Evolutionary conservation across 306 rosid genomes (phyloP).

Genomic region (Inga oerstediana): DNA sequence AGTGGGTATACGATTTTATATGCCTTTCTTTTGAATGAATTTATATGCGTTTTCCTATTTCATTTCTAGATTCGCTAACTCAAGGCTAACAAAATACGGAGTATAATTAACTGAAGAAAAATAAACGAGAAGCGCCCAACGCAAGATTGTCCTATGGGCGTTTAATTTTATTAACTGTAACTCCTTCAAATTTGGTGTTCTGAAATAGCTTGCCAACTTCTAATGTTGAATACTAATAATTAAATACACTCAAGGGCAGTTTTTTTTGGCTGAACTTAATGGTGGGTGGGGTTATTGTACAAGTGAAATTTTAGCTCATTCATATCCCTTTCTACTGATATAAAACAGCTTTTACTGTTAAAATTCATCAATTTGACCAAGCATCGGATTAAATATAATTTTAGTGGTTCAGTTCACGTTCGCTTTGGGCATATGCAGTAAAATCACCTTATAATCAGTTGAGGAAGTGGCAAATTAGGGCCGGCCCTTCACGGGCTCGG

Average conservation of each 20-base stretch:
- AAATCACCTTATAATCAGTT: too few relatives aligned
- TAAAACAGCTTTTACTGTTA: too few relatives aligned
- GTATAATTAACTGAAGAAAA: background rate
- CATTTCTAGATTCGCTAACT: background rate
- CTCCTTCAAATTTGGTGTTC: background rate
- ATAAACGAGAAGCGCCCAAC: background rate
- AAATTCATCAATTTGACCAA: too few relatives aligned
- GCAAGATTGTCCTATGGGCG: background rate
- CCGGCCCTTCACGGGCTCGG: too few relatives aligned
- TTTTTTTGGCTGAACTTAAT: too few relatives aligned
- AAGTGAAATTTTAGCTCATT: too few relatives aligned
- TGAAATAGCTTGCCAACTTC: background rate
- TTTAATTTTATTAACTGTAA: background rate
- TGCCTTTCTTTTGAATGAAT: constrained; percentile 4
- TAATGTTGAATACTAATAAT: background rate
- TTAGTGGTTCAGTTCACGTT: too few relatives aligned
- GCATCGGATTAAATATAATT: too few relatives aligned
- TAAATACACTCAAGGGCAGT: background rate
- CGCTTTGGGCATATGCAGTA: too few relatives aligned
- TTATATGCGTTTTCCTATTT: background rate
- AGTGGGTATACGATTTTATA: constrained; percentile 14
- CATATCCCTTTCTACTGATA: too few relatives aligned
- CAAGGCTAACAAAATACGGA: background rate
- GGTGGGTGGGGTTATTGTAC: too few relatives aligned
- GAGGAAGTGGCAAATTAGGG: background rate